Base-by-base conservation (phyloP, 768 basidiomycete genomes). In the Suillus occidentalis region DNA sequence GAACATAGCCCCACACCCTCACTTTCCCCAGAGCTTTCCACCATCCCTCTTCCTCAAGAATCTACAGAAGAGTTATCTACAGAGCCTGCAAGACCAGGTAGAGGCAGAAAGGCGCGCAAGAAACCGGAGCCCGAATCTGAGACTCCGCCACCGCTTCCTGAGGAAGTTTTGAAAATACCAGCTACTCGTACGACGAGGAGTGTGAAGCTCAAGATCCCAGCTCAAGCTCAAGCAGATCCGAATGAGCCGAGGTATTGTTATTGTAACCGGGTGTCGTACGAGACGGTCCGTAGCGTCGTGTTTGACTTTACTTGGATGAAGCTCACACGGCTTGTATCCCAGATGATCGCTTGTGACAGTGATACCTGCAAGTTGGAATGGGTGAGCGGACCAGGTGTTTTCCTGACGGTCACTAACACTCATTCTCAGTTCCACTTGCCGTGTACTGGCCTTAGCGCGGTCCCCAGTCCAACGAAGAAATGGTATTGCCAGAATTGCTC, bases 291-390 rank as follows among this genome's bases (percentile, higher is more conserved):
- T 77, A 16, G 25, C 58, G 10, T 28, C 6, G 25, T 20, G 6
- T 7, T n/a, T 20, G 25, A 59, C 36, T 42, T 58, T 53, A 12
- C 58, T 56, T 57, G 62, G 36, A 58, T 68, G 68, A 50, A 68
- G 67, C 59, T 66, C 57, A 53, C 25, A 31, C 25, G 6, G 10
- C 53, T 9, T 42, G 39, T 71, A 63, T 31, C 58, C 31, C 65
- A 91, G 90, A 95, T 97, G 94, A 89, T 97, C 66, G 94, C 82
- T 18, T 97, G 94, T 71, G 94, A 97, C 72, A 84, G 85, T 67
- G 77, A 81, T 50, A 78, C 81, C 18, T 97, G 94, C 73, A 79
- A 83, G 67, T 79, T 81, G 45, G 92, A 95, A 88, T 97, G 94
- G 94, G 94, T 91, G 71, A 74, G 91, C 82, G 50, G 13, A 55